These are phyloP conservation scores for Agaricus blazei DNA, from an alignment of 768 basidiomycete species.

Conservation along the genomic window DNA sequence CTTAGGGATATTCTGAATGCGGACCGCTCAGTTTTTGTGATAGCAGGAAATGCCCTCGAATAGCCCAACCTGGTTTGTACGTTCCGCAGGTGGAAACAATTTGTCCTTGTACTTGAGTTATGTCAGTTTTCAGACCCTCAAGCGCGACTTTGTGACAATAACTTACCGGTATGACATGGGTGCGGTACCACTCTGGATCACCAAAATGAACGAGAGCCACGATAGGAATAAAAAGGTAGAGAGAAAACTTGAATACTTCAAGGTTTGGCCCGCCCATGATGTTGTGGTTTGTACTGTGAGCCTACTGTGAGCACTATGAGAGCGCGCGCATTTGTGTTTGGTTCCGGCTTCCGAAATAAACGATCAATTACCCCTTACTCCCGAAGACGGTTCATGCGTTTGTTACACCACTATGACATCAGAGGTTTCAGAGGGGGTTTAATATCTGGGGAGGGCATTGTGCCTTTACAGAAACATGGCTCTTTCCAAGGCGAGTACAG, in stretches of 20 bases:
- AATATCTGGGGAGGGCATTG: not conserved
- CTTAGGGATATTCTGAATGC: constrained; percentile 51
- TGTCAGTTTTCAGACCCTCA: not conserved
- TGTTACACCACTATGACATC: constrained; percentile 1
- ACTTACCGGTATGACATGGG: constrained; percentile 69
- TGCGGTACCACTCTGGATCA: constrained; percentile 82
- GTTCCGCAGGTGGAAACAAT: constrained; percentile 61
- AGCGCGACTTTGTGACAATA: not conserved
- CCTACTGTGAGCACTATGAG: not conserved
- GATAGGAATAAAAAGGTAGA: constrained; percentile 85
- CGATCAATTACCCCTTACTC: not conserved
- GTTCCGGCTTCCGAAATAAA: too few relatives aligned
- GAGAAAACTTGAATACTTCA: constrained; percentile 85
- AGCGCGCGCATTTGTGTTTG: not conserved
- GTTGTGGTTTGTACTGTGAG: not conserved
- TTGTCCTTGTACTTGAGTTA: constrained; percentile 60
- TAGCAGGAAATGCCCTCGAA: not conserved
- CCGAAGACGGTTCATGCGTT: not conserved
- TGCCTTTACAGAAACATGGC: constrained; percentile 37
- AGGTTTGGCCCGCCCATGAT: constrained; percentile 72
- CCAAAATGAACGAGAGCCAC: constrained; percentile 79
- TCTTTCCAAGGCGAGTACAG: constrained; percentile 48
- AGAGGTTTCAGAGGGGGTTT: not conserved
- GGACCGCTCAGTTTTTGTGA: not conserved
- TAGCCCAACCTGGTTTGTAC: constrained; percentile 41